Percentiles rank a stretch among this genome's conserved stretches.
Evolutionary conservation across 768 basidiomycete species (phyloP).

Genomic region (Suillus luteus): DNA sequence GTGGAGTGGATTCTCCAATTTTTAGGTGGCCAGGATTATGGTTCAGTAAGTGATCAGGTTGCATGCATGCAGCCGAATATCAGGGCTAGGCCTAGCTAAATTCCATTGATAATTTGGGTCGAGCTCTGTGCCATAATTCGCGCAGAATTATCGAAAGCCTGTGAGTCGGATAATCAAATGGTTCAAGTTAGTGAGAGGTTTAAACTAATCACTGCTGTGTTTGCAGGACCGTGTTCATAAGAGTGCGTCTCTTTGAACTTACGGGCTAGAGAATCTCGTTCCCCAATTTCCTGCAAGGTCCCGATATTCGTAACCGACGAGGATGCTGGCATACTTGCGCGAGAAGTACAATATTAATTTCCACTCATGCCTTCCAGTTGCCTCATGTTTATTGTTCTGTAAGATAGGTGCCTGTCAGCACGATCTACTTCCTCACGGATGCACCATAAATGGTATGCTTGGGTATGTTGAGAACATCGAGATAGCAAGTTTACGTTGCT

Average conservation of each 20-base stretch:
- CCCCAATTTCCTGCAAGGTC: not conserved
- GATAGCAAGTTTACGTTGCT: slow-evolving; percentile 1
- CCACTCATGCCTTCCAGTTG: slow-evolving; percentile 4
- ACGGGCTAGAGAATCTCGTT: not conserved
- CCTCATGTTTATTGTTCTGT: slow-evolving; percentile 6
- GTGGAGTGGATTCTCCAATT: not conserved
- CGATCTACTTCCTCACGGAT: not conserved
- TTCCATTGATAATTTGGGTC: not conserved
- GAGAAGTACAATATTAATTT: slow-evolving; percentile 1
- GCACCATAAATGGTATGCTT: not conserved
- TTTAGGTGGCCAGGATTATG: not conserved
- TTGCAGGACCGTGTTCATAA: not conserved
- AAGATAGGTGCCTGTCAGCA: not conserved
- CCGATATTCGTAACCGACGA: not conserved
- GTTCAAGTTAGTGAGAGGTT: not conserved
- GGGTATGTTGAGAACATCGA: not conserved
- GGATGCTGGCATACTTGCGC: not conserved
- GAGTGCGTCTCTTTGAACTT: not conserved
- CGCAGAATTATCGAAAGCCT: not conserved
- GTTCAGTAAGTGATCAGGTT: not conserved
- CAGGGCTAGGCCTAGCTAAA: not conserved
- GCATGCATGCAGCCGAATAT: not conserved
- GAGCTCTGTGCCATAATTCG: not conserved
- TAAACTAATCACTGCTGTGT: not conserved
- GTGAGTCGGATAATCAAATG: not conserved